Conservation (phyloP, 2,329 filamentous ascomycete species). For the Arthrocladium fulminans region DNA sequence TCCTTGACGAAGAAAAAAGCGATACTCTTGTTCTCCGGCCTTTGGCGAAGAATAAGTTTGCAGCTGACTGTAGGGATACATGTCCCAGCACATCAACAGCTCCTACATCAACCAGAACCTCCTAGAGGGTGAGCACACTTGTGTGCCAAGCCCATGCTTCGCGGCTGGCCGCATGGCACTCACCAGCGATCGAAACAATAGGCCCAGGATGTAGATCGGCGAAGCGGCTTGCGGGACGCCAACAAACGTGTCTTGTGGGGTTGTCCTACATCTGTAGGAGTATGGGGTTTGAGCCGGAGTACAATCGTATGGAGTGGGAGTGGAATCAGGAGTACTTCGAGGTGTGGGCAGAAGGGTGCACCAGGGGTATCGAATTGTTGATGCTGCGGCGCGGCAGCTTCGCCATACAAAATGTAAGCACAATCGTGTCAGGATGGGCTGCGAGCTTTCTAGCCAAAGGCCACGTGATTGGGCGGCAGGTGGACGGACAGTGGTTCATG, state of each 20-base stretch:
- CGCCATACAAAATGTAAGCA: conserved; percentile 66
- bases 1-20: conserved; percentile 47
- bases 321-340: conserved; percentile 60
- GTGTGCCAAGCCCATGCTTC: conserved; percentile 54
- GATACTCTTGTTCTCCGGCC: conserved; percentile 57
- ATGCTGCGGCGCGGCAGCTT: conserved; percentile 77
- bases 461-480: conserved; percentile 71
- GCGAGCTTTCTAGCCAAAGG: conserved; percentile 75
- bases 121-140: conserved; percentile 54
- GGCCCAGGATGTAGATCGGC: conserved; percentile 63
- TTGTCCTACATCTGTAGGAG: conserved; percentile 72
- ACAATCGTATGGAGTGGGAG: conserved; percentile 74
- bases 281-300: conserved; percentile 74
- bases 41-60: conserved; percentile 65
- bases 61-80: conserved; percentile 56
- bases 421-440: conserved; percentile 77
- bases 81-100: conserved; percentile 51
- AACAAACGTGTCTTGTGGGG: conserved; percentile 77
- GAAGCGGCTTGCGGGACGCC: conserved; percentile 80
- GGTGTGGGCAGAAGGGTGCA: conserved; percentile 65
- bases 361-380: conserved; percentile 75
- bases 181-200: conserved; percentile 20
- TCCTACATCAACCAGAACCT: conserved; percentile 62
- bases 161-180: conserved; percentile 50
- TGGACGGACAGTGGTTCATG: conserved; percentile 78